phyloP scores from a whole-genome alignment of 306 rosid genomes.

The Cicer chorassanicum region DNA sequence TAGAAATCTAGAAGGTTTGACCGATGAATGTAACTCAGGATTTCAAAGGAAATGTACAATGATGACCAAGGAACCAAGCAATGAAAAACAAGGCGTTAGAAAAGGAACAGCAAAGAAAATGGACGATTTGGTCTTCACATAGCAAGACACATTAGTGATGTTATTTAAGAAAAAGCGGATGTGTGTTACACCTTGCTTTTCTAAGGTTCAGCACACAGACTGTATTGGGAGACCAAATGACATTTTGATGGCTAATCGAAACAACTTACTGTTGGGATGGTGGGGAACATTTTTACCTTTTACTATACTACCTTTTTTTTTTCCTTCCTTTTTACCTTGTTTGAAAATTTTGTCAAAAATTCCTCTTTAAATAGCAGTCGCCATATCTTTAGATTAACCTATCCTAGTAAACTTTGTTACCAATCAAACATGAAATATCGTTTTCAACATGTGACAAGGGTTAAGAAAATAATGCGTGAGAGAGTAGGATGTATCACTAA shows the following conservation, averaged over 20 bases:
- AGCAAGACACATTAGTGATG: constrained; percentile 38
- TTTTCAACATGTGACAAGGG: constrained; percentile 27
- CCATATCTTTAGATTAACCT: constrained; percentile 50
- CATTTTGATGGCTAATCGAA: constrained; percentile 52
- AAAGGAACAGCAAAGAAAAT: constrained; percentile 28
- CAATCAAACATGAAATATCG: constrained; percentile 32
- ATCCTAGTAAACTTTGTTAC: constrained; percentile 38
- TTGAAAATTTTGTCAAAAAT: constrained; percentile 33
- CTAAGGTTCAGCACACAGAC: constrained; percentile 43
- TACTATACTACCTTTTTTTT: too few species aligned
- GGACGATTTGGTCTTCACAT: constrained; percentile 51
- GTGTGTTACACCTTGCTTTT: constrained; percentile 48
- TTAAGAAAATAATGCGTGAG: constrained; percentile 47
- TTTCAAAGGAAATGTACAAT: constrained; percentile 30
- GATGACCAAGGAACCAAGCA: constrained; percentile 48
- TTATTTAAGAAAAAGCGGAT: constrained; percentile 48
- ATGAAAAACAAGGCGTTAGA: constrained; percentile 43
- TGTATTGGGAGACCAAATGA: constrained; percentile 58
- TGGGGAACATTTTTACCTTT: constrained; percentile 65
- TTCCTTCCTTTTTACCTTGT: constrained; percentile 37
- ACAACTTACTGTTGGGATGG: constrained; percentile 63
- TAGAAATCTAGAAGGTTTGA: constrained; percentile 48
- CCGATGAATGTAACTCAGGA: constrained; percentile 36
- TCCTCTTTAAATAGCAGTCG: constrained; percentile 32
- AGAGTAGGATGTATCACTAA: constrained; percentile 1